Evolutionary conservation across 495 filamentous ascomycete genomes (phyloP), one percentile per base, ranked within the genome.

Genomic region (Astrothelium macrocarpum): DNA sequence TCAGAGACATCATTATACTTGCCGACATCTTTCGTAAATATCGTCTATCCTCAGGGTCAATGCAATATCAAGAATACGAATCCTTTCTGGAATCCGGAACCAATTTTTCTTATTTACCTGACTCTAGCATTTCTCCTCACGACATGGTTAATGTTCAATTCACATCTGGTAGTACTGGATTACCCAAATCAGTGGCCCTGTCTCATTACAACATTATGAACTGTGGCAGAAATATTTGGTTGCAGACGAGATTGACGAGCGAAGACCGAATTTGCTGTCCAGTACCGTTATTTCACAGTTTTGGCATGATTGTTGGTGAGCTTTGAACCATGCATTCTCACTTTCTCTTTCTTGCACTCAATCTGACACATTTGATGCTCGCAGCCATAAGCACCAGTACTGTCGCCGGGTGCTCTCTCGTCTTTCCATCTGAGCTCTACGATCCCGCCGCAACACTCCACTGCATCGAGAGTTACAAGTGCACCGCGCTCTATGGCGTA

Each of bases 151-250:
- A 67, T 32, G 65, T 67, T 32, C 62, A 67, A 31, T 67, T 67
- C 56, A 67, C 65, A 12, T 61, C 56, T 32, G 65, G 65, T 1
- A 53, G 34, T 45, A 67, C 65, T 43, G 65, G 65, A n/a, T 42
- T 67, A n/a, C 65, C 65, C 25, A 67, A 67, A 45, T 64, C 61
- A 53, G 65, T 67, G 9, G 61, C 65, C 31, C 49, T 67, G 25
- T 67, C 65, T 45, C 65, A 67, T 36, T 67, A 67, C 65, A 67
- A 67, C 36, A 67, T 67, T 42, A 67, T 67, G 65, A 67, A 67
- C 29, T 67, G 65, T 42, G 65, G 65, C 31, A 46, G 65, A 5
- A 29, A 64, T 26, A 67, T 67, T 42, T 67, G 65, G 62, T 59
- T 64, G 42, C 65, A 67, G 45, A 64, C 62, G 10, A 62, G 65